Evolutionary conservation across 306 rosid genomes (phyloP).

Genomic region (Quercus mongolica): DNA sequence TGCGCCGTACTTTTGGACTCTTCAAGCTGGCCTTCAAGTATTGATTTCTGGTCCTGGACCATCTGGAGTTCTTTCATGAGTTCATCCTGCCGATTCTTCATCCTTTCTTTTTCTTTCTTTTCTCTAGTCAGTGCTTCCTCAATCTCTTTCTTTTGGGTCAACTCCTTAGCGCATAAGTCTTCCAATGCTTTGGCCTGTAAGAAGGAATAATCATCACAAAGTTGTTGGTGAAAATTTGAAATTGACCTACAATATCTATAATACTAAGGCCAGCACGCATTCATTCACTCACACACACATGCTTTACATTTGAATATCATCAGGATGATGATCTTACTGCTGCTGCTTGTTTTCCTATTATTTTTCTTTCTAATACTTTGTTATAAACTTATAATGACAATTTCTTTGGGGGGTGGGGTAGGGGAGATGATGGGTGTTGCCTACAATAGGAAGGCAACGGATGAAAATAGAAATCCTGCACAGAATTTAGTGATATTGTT

Average conservation of each 20-base stretch:
- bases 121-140: slow-evolving; percentile 48
- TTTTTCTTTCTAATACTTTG: neutral
- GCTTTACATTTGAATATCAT: neutral
- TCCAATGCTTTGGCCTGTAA: slow-evolving; percentile 60
- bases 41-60: slow-evolving; percentile 48
- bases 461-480: neutral
- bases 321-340: neutral
- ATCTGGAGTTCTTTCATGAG: slow-evolving; percentile 37
- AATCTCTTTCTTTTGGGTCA: slow-evolving; percentile 45
- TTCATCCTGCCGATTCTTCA: slow-evolving; percentile 43
- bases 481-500: neutral
- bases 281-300: neutral
- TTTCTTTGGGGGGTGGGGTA: too few species aligned
- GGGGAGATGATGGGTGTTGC: neutral
- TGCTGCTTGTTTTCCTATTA: neutral
- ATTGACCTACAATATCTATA: slow-evolving; percentile 10
- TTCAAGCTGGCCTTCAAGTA: slow-evolving; percentile 39
- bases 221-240: slow-evolving; percentile 22
- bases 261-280: slow-evolving; percentile 10
- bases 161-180: slow-evolving; percentile 48
- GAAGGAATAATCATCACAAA: slow-evolving; percentile 24
- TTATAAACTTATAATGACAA: neutral
- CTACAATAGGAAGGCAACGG: neutral
- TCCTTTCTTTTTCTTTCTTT: slow-evolving; percentile 47
- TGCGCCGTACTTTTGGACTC: slow-evolving; percentile 40